phyloP scores from a whole-genome alignment of 176 grass and related monocot genomes.

The Oryza brachyantha region DNA sequence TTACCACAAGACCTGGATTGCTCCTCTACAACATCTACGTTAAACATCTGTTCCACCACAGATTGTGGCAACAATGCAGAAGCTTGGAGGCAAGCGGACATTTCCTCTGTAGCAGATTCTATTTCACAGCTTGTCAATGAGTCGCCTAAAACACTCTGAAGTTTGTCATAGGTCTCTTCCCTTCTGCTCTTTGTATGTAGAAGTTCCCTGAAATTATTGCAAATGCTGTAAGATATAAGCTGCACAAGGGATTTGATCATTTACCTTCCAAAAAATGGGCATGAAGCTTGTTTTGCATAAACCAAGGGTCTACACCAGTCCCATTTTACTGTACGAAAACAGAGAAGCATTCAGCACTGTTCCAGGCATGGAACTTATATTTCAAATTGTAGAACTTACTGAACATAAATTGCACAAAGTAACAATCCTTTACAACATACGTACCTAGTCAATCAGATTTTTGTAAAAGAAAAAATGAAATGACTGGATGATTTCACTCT shows the following conservation, averaged over 20 bases:
- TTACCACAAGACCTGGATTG: constrained; percentile 10
- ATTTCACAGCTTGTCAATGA: constrained; percentile 68
- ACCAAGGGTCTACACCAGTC: neutral
- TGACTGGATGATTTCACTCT: neutral
- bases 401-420: neutral
- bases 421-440: neutral
- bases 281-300: neutral
- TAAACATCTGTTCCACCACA: constrained; percentile 49
- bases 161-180: constrained; percentile 59
- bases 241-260: neutral
- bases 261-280: neutral
- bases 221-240: neutral
- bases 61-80: constrained; percentile 33
- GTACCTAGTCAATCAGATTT: neutral
- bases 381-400: neutral
- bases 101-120: constrained; percentile 39
- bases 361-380: neutral
- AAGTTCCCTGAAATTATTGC: constrained; percentile 55
- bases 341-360: neutral
- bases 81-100: constrained; percentile 50
- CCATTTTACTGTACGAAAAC: neutral
- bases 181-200: constrained; percentile 68
- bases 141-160: constrained; percentile 56
- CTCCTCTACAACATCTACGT: constrained; percentile 41
- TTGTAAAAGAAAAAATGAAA: neutral